Conservation (phyloP, 805 yeast species). For the Schwanniomyces yamadae region DNA sequence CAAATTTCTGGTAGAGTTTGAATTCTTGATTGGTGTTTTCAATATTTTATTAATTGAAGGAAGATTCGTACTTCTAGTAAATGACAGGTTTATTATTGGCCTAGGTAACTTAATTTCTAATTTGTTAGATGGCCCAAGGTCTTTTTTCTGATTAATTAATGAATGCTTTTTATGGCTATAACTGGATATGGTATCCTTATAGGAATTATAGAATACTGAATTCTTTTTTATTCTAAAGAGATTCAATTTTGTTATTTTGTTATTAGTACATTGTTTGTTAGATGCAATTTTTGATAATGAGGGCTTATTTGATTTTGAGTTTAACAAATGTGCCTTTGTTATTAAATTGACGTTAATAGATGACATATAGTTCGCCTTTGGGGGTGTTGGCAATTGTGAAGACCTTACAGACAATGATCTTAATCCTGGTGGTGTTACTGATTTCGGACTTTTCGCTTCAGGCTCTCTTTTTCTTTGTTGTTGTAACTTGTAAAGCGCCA, state of each 20-base stretch:
- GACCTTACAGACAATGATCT: not conserved
- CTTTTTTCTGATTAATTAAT: conserved; percentile 1
- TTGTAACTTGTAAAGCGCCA: conserved; percentile 42
- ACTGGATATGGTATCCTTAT: conserved; percentile 6
- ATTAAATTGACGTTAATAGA: conserved; percentile 25
- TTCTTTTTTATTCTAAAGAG: conserved; percentile 38
- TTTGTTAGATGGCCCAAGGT: conserved; percentile 1
- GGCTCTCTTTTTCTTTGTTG: conserved; percentile 10
- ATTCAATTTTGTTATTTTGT: conserved; percentile 21
- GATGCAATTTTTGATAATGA: conserved; percentile 24
- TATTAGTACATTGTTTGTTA: conserved; percentile 13
- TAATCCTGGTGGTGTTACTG: conserved; percentile 5
- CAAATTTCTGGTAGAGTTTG: conserved; percentile 23
- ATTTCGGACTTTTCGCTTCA: conserved; percentile 2
- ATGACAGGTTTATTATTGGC: conserved; percentile 1
- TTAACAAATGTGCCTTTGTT: conserved; percentile 11
- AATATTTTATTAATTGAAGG: conserved; percentile 45
- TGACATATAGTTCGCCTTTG: conserved; percentile 11
- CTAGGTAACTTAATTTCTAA: conserved; percentile 4
- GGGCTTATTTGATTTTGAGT: conserved; percentile 10
- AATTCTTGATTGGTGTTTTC: conserved; percentile 42
- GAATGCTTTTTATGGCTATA: not conserved
- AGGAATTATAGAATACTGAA: conserved; percentile 28
- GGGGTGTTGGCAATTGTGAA: conserved; percentile 15
- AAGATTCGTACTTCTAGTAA: conserved; percentile 13